Evolutionary conservation across 2,329 filamentous ascomycete genomes (phyloP), one percentile per base, ranked within the genome.

Genomic region (Alternaria triticimaculans): DNA sequence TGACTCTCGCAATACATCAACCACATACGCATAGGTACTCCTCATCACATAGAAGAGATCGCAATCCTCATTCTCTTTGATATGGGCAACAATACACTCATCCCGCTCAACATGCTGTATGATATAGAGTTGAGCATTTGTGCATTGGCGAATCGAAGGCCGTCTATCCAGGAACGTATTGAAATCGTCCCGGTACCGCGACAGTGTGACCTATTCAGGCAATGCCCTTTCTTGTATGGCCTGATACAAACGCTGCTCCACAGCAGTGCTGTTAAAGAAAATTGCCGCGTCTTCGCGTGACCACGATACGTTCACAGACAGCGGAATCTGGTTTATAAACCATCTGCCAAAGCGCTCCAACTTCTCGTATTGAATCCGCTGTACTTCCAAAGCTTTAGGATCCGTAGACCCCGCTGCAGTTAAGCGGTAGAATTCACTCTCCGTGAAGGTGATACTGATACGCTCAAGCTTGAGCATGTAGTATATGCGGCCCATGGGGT

Each of bases 181-280:
- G 5, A 1, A 41, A 10, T 41, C 37, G 37, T 41, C 37, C 37
- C 2, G 15, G 37, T 1, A 41, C 37, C 37, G 37, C 37, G 5
- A 41, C 37, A 41, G 9, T 11, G 6, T 45, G 43, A 45, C 9
- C 23, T 23, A 15, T 12, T 26, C 23, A 49, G 45, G 14, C 10
- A 30, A 54, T 9, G n/a, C 45, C n/a, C 63, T 53, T 4, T 59
- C 55, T 30, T 60, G 60, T 45, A 65, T 37, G 20, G 60, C 48
- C 10, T 20, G 48, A 56, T 56, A 60, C 21, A 65, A 33, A 18
- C 45, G 45, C 33, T 60, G 55, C 26, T 63, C 63, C 2, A 51
- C 20, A 15, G n/a, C 45, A 23, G n/a, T 6, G 41, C 61, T 55
- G 5, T 37, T 18, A 21, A 60, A 55, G 33, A 63, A 60, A 15